These are phyloP conservation scores for Dioscorea zingiberensis DNA, from an alignment of 106 monocot genomes.

Conservation along the genomic window DNA sequence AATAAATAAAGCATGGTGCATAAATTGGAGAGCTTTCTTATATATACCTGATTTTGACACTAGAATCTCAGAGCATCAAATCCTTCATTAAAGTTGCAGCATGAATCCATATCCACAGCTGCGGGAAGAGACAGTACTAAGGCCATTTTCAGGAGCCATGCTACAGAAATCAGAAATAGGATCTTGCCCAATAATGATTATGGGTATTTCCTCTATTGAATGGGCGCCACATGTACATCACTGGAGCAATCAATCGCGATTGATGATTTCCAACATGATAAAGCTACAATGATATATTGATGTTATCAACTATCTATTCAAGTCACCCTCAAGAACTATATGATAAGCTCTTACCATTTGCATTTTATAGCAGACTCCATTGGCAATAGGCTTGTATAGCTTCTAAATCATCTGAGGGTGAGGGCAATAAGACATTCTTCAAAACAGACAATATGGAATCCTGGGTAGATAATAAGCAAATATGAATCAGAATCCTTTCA, in stretches of 20 bases:
- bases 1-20: not conserved
- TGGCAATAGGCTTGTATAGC: slow-evolving; percentile 15
- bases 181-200: slow-evolving; percentile 11
- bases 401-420: slow-evolving; percentile 20
- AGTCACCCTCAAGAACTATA: too few relatives aligned
- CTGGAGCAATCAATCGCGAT: slow-evolving; percentile 66
- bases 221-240: slow-evolving; percentile 85
- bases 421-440: slow-evolving; percentile 57
- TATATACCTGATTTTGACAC: slow-evolving; percentile 55
- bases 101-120: slow-evolving; percentile 93
- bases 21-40: not conserved
- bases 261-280: slow-evolving; percentile 37
- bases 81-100: slow-evolving; percentile 73
- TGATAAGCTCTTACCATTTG: slow-evolving; percentile 48
- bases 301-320: too few relatives aligned
- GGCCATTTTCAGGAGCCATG: slow-evolving; percentile 3
- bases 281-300: slow-evolving; percentile 44
- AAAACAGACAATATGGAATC: slow-evolving; percentile 55
- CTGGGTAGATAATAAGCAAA: slow-evolving; percentile 24
- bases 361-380: slow-evolving; percentile 59
- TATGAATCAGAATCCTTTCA: too few relatives aligned
- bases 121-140: slow-evolving; percentile 5
- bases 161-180: slow-evolving; percentile 2
- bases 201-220: slow-evolving; percentile 9
- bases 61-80: slow-evolving; percentile 39